phyloP scores from a whole-genome alignment of 192 early-diverging fungal species.

The Umbelopsis sp. region DNA sequence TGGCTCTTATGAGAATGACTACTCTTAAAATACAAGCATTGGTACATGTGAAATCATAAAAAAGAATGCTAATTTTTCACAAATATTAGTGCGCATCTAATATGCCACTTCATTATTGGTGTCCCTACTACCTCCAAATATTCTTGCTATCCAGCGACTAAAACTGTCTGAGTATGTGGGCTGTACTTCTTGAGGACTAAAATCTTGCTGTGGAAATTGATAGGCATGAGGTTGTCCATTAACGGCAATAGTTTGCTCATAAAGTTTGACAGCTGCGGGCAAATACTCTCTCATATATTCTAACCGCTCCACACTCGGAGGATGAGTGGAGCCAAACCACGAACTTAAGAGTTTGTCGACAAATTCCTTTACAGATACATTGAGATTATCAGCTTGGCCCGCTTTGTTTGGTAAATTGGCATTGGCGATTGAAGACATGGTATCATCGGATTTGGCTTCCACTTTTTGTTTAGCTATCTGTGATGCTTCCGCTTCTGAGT shows the following conservation, averaged over 20 bases:
- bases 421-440: background rate
- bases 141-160: background rate
- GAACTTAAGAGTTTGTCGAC: constrained; percentile 25
- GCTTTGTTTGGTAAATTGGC: too few relatives aligned
- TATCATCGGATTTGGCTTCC: background rate
- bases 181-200: background rate
- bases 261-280: constrained; percentile 30
- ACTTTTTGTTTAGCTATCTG: background rate
- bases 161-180: background rate
- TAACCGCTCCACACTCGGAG: constrained; percentile 38
- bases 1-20: too few relatives aligned
- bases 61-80: too few relatives aligned
- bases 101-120: too few relatives aligned
- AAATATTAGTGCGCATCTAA: too few relatives aligned
- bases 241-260: constrained; percentile 25
- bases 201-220: background rate
- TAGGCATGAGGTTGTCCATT: constrained; percentile 31
- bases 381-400: background rate
- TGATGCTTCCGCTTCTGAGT: background rate
- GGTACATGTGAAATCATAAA: too few relatives aligned
- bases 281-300: constrained; percentile 39
- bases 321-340: constrained; percentile 46
- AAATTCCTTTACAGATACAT: constrained; percentile 22
- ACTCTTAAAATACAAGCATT: too few relatives aligned
- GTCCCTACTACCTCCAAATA: too few relatives aligned